Percentiles rank a stretch among this genome's conserved stretches.
Evolutionary conservation across 352 stramenopile genomes (phyloP).

Genomic region (Phytophthora parvispora): DNA sequence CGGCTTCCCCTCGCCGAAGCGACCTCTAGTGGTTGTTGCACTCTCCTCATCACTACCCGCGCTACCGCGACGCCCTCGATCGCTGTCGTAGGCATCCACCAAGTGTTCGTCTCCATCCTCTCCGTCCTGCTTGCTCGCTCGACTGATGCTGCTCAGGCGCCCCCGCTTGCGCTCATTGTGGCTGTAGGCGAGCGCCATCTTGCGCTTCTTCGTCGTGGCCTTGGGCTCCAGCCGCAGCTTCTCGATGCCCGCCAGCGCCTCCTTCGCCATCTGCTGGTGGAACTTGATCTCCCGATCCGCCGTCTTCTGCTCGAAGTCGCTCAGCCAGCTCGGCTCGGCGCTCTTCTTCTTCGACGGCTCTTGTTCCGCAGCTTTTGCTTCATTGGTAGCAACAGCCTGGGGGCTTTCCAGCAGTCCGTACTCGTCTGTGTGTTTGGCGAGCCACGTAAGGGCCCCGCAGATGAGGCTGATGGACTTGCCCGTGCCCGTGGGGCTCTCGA

Average conservation of each 20-base stretch:
- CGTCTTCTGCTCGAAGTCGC: slow-evolving; percentile 64
- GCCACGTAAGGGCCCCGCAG: slow-evolving; percentile 89
- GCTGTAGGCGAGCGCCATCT: slow-evolving; percentile 70
- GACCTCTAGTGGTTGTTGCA: background rate
- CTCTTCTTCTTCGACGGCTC: slow-evolving; percentile 23
- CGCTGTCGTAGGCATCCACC: slow-evolving; percentile 85
- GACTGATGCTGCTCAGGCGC: slow-evolving; percentile 11
- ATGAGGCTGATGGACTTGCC: slow-evolving; percentile 95
- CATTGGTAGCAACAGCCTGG: background rate
- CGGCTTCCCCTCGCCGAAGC: slow-evolving; percentile 28
- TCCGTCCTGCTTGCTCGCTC: slow-evolving; percentile 13
- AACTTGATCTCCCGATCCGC: slow-evolving; percentile 51
- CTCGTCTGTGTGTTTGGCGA: slow-evolving; percentile 79
- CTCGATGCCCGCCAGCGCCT: slow-evolving; percentile 66
- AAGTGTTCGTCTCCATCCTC: slow-evolving; percentile 67
- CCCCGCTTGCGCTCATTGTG: slow-evolving; percentile 68
- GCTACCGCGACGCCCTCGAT: slow-evolving; percentile 22
- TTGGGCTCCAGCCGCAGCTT: slow-evolving; percentile 62
- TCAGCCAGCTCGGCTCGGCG: slow-evolving; percentile 67
- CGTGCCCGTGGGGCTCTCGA: slow-evolving; percentile 94
- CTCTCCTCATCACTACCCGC: slow-evolving; percentile 57
- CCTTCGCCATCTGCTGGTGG: slow-evolving; percentile 53
- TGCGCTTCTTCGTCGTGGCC: slow-evolving; percentile 71
- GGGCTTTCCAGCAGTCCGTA: slow-evolving; percentile 59
- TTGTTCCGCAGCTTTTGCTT: background rate